Conservation (phyloP, 768 basidiomycete species). For the Tulasnella calospora region DNA sequence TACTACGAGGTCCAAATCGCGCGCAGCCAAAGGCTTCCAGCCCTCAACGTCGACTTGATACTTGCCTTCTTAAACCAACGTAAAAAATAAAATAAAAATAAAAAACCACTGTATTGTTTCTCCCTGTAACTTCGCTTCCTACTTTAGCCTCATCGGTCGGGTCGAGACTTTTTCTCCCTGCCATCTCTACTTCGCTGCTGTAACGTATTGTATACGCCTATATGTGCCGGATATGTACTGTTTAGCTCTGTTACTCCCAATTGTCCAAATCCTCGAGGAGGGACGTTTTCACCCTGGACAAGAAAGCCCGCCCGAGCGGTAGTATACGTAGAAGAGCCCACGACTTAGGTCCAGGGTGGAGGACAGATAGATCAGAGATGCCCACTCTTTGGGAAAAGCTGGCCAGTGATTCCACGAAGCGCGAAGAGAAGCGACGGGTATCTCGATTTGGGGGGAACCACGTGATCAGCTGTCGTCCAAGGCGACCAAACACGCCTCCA, state of each 20-base stretch:
- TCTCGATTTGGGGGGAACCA: no score
- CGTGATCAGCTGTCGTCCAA: no score
- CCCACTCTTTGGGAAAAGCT: background rate
- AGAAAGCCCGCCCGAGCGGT: no score
- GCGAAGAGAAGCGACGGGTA: no score
- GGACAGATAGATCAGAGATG: no score
- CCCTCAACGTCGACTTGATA: background rate
- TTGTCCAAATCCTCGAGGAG: no score
- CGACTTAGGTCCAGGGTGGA: background rate
- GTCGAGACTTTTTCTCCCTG: background rate
- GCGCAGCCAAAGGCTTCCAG: background rate
- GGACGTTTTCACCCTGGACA: no score
- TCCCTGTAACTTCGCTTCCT: background rate
- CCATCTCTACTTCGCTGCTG: background rate
- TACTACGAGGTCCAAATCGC: background rate
- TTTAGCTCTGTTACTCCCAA: background rate
- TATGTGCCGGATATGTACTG: background rate
- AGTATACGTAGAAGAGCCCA: no score
- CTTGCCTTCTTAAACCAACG: background rate
- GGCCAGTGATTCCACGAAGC: background rate
- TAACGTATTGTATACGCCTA: background rate
- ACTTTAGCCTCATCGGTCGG: no score
- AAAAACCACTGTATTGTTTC: background rate
- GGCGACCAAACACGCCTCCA: no score
- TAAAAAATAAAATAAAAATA: background rate